Evolutionary conservation across 1,284 basidiomycete genomes (phyloP).

Genomic region (Clitocybe nebularis): DNA sequence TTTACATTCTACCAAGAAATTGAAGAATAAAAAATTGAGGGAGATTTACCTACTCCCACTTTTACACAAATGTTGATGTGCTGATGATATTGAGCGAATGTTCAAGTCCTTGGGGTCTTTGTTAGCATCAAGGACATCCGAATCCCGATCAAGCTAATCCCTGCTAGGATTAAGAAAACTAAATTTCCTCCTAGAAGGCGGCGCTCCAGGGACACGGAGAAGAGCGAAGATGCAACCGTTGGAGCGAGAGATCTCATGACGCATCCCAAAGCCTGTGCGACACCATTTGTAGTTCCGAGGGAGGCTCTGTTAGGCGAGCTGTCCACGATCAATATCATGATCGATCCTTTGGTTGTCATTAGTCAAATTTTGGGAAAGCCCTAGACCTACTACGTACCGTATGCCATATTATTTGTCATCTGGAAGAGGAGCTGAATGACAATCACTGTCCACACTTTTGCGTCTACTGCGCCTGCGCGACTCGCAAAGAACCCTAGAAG

Average conservation of each 20-base stretch:
- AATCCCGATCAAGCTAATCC: slow-evolving; percentile 20
- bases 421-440: slow-evolving; percentile 24
- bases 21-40: no score
- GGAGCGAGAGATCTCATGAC: slow-evolving; percentile 49
- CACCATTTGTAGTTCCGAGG: slow-evolving; percentile 49
- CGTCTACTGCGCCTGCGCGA: slow-evolving; percentile 24
- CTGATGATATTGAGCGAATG: no score
- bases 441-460: slow-evolving; percentile 24
- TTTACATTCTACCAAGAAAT: no score
- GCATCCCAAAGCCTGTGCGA: slow-evolving; percentile 50
- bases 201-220: slow-evolving; percentile 28
- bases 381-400: slow-evolving; percentile 21
- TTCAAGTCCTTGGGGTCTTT: not conserved
- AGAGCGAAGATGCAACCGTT: slow-evolving; percentile 31
- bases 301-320: slow-evolving; percentile 28
- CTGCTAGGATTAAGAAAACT: slow-evolving; percentile 28
- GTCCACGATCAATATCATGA: slow-evolving; percentile 31
- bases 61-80: no score
- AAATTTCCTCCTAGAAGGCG: slow-evolving; percentile 27
- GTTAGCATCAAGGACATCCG: slow-evolving; percentile 22
- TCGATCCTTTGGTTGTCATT: slow-evolving; percentile 24
- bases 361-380: not conserved
- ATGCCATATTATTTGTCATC: slow-evolving; percentile 24
- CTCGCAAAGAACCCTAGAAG: slow-evolving; percentile 25
- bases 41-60: no score